These are phyloP conservation scores for Brassica napus DNA, from an alignment of 345 rosid genomes.

Conservation along the genomic window Da-Ae NC_063444.1:47242001-47242500, in stretches of 20 bases:
- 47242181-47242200: conserved; percentile 28
- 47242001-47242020: conserved; percentile 52
- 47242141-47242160: conserved; percentile 28
- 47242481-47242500: conserved; percentile 83
- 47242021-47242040: conserved; percentile 46
- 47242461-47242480: conserved; percentile 72
- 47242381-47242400: conserved; percentile 69
- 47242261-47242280: conserved; percentile 35
- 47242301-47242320: conserved; percentile 48
- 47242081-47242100: conserved; percentile 24
- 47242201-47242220: conserved; percentile 21
- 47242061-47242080: conserved; percentile 18
- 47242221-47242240: conserved; percentile 11
- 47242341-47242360: conserved; percentile 82
- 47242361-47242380: conserved; percentile 44
- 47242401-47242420: conserved; percentile 79
- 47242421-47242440: conserved; percentile 90
- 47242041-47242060: conserved; percentile 34
- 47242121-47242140: conserved; percentile 10
- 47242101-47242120: conserved; percentile 31
- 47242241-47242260: conserved; percentile 37
- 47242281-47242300: conserved; percentile 46
- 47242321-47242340: conserved; percentile 92
- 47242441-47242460: conserved; percentile 73
- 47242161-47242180: conserved; percentile 42